A percentile compares a stretch with the other conserved stretches of the same genome.
Conservation (phyloP, 176 grass and related monocot genomes). For the Neostapfia colusana region DNA sequence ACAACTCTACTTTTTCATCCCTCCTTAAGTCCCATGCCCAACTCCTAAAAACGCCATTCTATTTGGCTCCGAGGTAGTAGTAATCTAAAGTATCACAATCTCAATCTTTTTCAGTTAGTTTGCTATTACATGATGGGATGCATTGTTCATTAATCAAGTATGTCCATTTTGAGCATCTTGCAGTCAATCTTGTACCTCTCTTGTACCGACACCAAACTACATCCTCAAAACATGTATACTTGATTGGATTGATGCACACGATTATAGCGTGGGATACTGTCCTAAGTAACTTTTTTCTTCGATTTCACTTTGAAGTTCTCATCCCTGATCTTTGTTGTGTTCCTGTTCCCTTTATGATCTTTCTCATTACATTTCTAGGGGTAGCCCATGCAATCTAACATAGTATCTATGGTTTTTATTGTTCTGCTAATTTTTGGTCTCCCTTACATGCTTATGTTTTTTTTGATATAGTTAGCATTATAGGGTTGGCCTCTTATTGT, state of each 20-base stretch:
- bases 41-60: no score
- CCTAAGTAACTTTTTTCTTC: neutral
- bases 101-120: neutral
- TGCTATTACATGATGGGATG: neutral
- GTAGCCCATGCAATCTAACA: neutral
- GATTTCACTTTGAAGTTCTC: no score
- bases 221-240: neutral
- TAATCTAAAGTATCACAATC: neutral
- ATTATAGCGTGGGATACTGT: conserved; percentile 10
- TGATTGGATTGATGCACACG: neutral
- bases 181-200: no score
- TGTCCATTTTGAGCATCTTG: neutral
- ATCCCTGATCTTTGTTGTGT: neutral
- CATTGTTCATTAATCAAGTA: neutral
- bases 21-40: no score
- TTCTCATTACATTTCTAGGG: conserved; percentile 20
- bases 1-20: no score
- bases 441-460: neutral
- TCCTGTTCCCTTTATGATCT: neutral
- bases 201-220: neutral
- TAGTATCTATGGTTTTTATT: conserved; percentile 1
- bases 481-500: no score
- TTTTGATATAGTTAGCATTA: neutral
- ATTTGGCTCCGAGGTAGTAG: no score
- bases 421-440: conserved; percentile 14